Percentiles rank a stretch among this genome's conserved stretches.
phyloP scores from a whole-genome alignment of 345 rosid genomes.

The Brassica juncea region DNA sequence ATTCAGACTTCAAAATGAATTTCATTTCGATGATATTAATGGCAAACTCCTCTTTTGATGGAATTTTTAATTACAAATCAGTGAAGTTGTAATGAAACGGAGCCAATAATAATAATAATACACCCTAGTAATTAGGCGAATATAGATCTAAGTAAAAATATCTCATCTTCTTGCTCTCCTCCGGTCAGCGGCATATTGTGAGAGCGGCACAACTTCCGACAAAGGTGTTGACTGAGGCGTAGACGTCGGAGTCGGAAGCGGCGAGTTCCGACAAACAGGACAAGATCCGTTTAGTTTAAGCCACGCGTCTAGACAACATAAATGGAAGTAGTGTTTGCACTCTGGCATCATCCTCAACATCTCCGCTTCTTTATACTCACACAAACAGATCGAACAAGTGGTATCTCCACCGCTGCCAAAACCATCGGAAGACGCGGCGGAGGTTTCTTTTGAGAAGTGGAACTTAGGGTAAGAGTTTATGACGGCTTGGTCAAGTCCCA shows the following conservation, averaged over 20 bases:
- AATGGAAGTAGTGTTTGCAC: conserved; percentile 84
- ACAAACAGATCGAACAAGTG: conserved; percentile 89
- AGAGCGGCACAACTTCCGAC: conserved; percentile 91
- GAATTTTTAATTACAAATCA: conserved; percentile 37
- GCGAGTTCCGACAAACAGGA: conserved; percentile 98
- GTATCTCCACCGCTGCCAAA: conserved; percentile 34
- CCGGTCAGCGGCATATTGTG: conserved; percentile 88
- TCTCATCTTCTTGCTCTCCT: conserved; percentile 58
- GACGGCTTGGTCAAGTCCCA: conserved; percentile 74
- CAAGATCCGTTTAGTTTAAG: conserved; percentile 96
- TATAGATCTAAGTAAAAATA: conserved; percentile 24
- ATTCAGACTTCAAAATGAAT: conserved; percentile 8
- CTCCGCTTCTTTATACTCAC: conserved; percentile 90
- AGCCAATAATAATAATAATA: conserved; percentile 22
- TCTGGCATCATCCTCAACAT: conserved; percentile 99
- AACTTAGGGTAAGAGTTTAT: conserved; percentile 94
- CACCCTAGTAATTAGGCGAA: conserved; percentile 36
- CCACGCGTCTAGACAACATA: conserved; percentile 88
- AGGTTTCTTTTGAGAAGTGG: conserved; percentile 50
- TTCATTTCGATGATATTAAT: conserved; percentile 33
- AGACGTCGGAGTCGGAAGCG: conserved; percentile 60
- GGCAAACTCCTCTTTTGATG: conserved; percentile 15
- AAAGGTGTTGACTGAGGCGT: conserved; percentile 95
- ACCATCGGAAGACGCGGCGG: conserved; percentile 30
- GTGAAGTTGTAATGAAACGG: conserved; percentile 28